Conservation (phyloP, 169 alveolate species). For the Ichthyophthirius multifiliis region DNA sequence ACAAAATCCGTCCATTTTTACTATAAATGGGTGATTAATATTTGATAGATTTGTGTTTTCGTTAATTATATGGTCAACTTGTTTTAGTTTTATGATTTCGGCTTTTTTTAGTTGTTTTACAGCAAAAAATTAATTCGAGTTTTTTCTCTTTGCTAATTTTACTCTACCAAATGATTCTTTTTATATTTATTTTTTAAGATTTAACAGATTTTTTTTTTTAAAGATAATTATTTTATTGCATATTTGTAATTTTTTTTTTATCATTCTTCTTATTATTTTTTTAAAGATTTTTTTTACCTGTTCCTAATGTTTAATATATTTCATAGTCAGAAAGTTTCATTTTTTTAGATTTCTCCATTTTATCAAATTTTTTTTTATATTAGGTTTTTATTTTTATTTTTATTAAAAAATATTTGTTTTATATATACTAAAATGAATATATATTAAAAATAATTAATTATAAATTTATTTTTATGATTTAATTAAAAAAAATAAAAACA, state of each 20-base stretch:
- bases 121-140: conserved; percentile 59
- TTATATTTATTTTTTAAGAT: not conserved
- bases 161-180: conserved; percentile 88
- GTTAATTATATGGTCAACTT: conserved; percentile 82
- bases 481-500: too few species aligned
- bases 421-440: too few species aligned
- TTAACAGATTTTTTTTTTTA: not conserved
- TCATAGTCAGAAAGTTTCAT: conserved; percentile 60
- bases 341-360: conserved; percentile 36
- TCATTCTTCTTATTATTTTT: not conserved
- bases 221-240: not conserved
- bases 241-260: too few species aligned
- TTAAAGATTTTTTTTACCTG: conserved; percentile 31
- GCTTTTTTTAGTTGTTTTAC: conserved; percentile 77
- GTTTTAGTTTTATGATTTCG: conserved; percentile 67
- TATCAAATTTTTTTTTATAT: not conserved
- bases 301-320: conserved; percentile 63
- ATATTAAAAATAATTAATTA: too few species aligned
- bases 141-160: conserved; percentile 76
- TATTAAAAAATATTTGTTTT: too few species aligned
- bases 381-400: not conserved
- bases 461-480: too few species aligned
- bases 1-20: conserved; percentile 46
- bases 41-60: conserved; percentile 69
- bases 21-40: conserved; percentile 32